Conservation (phyloP, 148 eudicot species). For the Chenopodium quinoa region DNA sequence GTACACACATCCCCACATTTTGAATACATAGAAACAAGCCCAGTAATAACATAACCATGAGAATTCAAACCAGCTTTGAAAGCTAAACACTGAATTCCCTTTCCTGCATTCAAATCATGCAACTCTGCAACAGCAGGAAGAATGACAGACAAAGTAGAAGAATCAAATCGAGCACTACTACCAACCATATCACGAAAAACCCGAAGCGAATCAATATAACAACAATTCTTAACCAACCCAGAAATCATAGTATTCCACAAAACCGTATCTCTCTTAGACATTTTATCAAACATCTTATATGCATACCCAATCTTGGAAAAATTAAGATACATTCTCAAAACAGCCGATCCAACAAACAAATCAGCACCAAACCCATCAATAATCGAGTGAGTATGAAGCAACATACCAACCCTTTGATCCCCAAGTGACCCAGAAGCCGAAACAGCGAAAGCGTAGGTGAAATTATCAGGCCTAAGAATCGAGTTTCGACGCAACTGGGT, state of each 20-base stretch:
- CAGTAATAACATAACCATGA: conserved; percentile 56
- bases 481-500: conserved; percentile 34
- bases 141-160: conserved; percentile 57
- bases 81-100: conserved; percentile 57
- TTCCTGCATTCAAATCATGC: conserved; percentile 59
- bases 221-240: conserved; percentile 59
- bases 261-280: conserved; percentile 58
- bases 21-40: conserved; percentile 65
- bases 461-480: conserved; percentile 41
- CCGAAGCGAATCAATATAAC: conserved; percentile 40
- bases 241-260: conserved; percentile 79
- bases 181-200: conserved; percentile 58
- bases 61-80: conserved; percentile 49
- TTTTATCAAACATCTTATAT: conserved; percentile 60
- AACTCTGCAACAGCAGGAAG: conserved; percentile 66
- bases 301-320: conserved; percentile 42
- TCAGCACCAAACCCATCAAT: conserved; percentile 57
- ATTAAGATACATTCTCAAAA: conserved; percentile 49
- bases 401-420: conserved; percentile 40
- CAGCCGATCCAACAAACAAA: conserved; percentile 73
- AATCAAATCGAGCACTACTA: conserved; percentile 42
- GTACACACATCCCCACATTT: conserved; percentile 57
- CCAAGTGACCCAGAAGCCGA: conserved; percentile 40
- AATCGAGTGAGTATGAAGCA: conserved; percentile 58
- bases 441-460: conserved; percentile 41